Conservation (phyloP, 352 stramenopile genomes). For the Phytophthora pini region DNA sequence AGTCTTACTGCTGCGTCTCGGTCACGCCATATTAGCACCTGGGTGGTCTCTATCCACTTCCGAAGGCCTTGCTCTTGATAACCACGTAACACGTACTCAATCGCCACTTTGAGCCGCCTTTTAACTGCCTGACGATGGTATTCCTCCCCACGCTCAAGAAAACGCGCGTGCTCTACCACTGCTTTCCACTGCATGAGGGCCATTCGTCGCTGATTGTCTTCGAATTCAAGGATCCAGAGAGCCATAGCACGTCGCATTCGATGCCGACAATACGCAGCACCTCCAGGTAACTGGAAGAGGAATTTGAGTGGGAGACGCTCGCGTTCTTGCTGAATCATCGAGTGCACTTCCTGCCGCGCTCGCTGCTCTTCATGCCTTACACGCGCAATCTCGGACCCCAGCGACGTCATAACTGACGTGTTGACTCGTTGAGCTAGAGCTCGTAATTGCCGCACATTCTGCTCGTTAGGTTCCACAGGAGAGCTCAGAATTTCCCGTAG, state of each 20-base stretch:
- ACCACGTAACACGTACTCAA: slow-evolving; percentile 71
- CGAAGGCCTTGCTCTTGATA: slow-evolving; percentile 67
- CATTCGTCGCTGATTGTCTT: slow-evolving; percentile 76
- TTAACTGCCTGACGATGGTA: slow-evolving; percentile 70
- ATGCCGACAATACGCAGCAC: slow-evolving; percentile 74
- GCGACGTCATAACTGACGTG: slow-evolving; percentile 53
- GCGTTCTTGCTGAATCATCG: slow-evolving; percentile 62
- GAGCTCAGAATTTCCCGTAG: slow-evolving; percentile 70
- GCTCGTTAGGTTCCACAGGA: slow-evolving; percentile 59
- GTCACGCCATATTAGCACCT: slow-evolving; percentile 63
- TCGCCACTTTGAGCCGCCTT: slow-evolving; percentile 66
- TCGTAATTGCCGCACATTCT: slow-evolving; percentile 48
- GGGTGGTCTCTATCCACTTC: slow-evolving; percentile 64
- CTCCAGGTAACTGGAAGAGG: slow-evolving; percentile 81
- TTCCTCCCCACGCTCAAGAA: slow-evolving; percentile 54
- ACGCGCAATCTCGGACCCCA: slow-evolving; percentile 49
- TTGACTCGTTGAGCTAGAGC: slow-evolving; percentile 54
- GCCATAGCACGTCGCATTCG: slow-evolving; percentile 74
- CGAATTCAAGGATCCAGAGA: slow-evolving; percentile 77
- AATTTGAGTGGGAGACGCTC: slow-evolving; percentile 79
- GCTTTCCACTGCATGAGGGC: slow-evolving; percentile 85
- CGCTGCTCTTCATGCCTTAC: slow-evolving; percentile 47
- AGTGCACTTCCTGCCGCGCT: slow-evolving; percentile 48
- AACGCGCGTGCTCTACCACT: slow-evolving; percentile 69
- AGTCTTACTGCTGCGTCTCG: slow-evolving; percentile 55